A percentile compares a stretch with the other conserved stretches of the same genome.
These are phyloP conservation scores for Zygoascus ofunaensis DNA, from an alignment of 805 yeast genomes.

Conservation along the genomic window DNA sequence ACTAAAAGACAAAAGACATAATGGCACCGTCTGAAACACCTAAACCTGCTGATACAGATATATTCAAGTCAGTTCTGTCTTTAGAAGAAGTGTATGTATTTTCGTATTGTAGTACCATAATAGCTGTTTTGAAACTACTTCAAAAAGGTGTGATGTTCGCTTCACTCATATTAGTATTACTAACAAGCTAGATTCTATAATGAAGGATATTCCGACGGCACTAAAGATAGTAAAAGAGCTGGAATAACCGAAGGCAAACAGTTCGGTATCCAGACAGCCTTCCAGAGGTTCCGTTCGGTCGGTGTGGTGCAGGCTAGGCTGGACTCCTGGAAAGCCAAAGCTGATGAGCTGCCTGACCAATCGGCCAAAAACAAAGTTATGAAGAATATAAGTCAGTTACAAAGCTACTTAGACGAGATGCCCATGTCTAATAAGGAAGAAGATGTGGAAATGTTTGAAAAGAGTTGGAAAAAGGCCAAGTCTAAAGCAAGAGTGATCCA, in stretches of 20 bases:
- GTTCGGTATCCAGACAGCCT: conserved; percentile 49
- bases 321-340: conserved; percentile 24
- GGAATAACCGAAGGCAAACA: conserved; percentile 73
- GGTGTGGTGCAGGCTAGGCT: conserved; percentile 58
- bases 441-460: conserved; percentile 49
- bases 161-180: background rate
- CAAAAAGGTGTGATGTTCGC: background rate
- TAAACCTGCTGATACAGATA: background rate
- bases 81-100: conserved; percentile 37
- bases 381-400: conserved; percentile 13
- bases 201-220: conserved; percentile 68
- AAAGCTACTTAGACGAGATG: conserved; percentile 24
- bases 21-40: background rate
- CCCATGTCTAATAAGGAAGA: conserved; percentile 42
- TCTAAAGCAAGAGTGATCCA: conserved; percentile 52
- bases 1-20: background rate
- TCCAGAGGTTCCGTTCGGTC: conserved; percentile 40
- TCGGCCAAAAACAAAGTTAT: conserved; percentile 1
- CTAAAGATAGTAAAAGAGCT: conserved; percentile 45
- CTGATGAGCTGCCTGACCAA: background rate
- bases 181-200: conserved; percentile 48
- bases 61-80: conserved; percentile 42
- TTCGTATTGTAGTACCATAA: background rate
- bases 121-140: background rate
- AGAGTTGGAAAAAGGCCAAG: conserved; percentile 42